A percentile compares a stretch with the other conserved stretches of the same genome.
Conservation (phyloP, 495 filamentous ascomycete genomes). For the Chaetomium fimeti region DNA sequence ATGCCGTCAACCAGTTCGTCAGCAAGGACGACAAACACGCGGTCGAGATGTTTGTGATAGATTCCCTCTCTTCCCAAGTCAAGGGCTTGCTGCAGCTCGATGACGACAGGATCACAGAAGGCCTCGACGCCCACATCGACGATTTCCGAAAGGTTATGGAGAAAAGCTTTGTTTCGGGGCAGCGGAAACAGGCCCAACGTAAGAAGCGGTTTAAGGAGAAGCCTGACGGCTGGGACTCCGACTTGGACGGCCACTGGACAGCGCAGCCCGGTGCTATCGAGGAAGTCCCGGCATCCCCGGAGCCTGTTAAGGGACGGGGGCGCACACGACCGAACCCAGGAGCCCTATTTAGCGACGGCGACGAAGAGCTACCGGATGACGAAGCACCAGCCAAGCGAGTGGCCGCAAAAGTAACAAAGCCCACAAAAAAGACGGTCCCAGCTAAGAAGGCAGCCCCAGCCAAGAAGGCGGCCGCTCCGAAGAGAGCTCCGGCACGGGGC, state of each 20-base stretch:
- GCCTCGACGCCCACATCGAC: slow-evolving; percentile 70
- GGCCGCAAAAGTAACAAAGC: slow-evolving; percentile 34
- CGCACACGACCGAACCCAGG: slow-evolving; percentile 30
- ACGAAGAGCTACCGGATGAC: slow-evolving; percentile 45
- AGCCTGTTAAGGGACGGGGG: slow-evolving; percentile 42
- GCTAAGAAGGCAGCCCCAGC: slow-evolving; percentile 38
- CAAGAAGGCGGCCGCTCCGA: slow-evolving; percentile 40
- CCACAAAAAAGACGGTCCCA: slow-evolving; percentile 44
- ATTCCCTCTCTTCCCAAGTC: slow-evolving; percentile 72
- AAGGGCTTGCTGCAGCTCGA: slow-evolving; percentile 70
- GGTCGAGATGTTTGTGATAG: slow-evolving; percentile 82
- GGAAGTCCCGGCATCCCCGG: slow-evolving; percentile 43
- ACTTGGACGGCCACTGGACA: slow-evolving; percentile 81
- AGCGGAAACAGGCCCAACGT: slow-evolving; percentile 56
- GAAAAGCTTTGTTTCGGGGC: slow-evolving; percentile 65
- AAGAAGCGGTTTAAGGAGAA: slow-evolving; percentile 64
- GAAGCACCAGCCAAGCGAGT: slow-evolving; percentile 39
- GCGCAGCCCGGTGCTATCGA: slow-evolving; percentile 71
- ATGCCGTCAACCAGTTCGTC: slow-evolving; percentile 90
- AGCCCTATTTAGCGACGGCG: slow-evolving; percentile 30
- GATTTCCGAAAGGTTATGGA: slow-evolving; percentile 68
- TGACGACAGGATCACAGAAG: slow-evolving; percentile 58
- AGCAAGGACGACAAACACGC: slow-evolving; percentile 94
- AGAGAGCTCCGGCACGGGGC: slow-evolving; percentile 42
- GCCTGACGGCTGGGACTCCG: slow-evolving; percentile 82